Evolutionary conservation across 441 rosid species (phyloP).

Genomic region (Metrosideros polymorpha): DNA sequence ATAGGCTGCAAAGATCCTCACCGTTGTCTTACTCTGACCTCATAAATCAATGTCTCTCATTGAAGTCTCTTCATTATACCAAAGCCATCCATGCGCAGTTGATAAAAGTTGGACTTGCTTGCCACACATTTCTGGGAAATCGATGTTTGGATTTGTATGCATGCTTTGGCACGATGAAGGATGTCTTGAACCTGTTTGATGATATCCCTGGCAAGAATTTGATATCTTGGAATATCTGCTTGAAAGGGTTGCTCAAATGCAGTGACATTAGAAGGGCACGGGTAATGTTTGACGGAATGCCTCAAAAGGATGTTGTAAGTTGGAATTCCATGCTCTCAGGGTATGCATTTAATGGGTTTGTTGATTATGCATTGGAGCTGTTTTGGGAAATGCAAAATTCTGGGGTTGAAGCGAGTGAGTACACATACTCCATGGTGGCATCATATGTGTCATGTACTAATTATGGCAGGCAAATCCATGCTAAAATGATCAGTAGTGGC

Average conservation of each 20-base stretch:
- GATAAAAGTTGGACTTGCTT: slow-evolving; percentile 39
- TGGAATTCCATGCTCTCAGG: slow-evolving; percentile 65
- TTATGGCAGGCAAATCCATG: slow-evolving; percentile 53
- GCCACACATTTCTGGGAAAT: slow-evolving; percentile 50
- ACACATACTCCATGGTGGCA: slow-evolving; percentile 44
- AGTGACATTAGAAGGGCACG: slow-evolving; percentile 19
- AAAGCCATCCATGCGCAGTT: slow-evolving; percentile 47
- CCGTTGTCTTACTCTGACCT: slow-evolving; percentile 27
- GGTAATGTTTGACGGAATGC: slow-evolving; percentile 50
- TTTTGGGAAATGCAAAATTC: slow-evolving; percentile 42
- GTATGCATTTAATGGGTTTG: slow-evolving; percentile 27
- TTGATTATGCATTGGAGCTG: slow-evolving; percentile 20
- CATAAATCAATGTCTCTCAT: slow-evolving; percentile 29
- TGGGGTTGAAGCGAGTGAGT: slow-evolving; percentile 35
- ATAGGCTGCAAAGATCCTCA: slow-evolving; percentile 21
- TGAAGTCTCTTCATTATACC: slow-evolving; percentile 20
- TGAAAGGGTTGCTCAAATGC: slow-evolving; percentile 25
- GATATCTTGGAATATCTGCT: slow-evolving; percentile 51
- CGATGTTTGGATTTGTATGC: slow-evolving; percentile 57
- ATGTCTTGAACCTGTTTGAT: slow-evolving; percentile 31
- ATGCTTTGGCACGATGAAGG: slow-evolving; percentile 24
- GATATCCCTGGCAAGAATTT: slow-evolving; percentile 31
- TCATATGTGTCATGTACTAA: slow-evolving; percentile 26
- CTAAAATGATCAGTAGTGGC: slow-evolving; percentile 36
- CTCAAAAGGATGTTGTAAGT: slow-evolving; percentile 49